Evolutionary conservation across 108 stramenopile genomes (phyloP).

Genomic region (Pinguiococcus pyrenoidosus): DNA sequence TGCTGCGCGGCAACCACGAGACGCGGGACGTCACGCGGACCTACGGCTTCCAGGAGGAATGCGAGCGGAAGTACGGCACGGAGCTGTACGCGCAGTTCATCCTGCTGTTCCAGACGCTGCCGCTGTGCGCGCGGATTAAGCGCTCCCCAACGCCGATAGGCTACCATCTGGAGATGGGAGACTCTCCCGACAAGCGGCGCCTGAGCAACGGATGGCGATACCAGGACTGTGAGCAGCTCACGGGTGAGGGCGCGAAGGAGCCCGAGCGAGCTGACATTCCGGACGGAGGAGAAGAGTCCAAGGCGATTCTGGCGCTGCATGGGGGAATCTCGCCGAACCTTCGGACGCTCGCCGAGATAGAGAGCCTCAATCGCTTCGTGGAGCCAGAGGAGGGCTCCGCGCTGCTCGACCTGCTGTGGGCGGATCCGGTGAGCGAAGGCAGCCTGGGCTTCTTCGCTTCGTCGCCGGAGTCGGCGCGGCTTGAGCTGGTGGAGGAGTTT

Average conservation of each 20-base stretch:
- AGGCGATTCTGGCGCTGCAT: conserved; percentile 29
- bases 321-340: conserved; percentile 31
- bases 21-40: conserved; percentile 32
- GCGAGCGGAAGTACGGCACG: conserved; percentile 38
- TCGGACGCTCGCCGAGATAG: conserved; percentile 25
- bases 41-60: conserved; percentile 47
- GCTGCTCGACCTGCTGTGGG: conserved; percentile 41
- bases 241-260: no score
- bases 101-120: conserved; percentile 32
- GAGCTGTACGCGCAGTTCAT: conserved; percentile 36
- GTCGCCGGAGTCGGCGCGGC: no score
- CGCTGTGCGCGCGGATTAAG: conserved; percentile 33
- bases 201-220: no score
- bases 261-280: no score
- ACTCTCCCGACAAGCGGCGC: no score
- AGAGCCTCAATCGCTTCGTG: conserved; percentile 29
- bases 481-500: conserved; percentile 9
- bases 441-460: no score
- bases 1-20: conserved; percentile 38
- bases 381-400: conserved; percentile 37
- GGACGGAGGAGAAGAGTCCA: no score
- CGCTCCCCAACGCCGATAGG: no score
- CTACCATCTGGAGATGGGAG: no score
- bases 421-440: conserved; percentile 34
- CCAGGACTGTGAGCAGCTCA: no score